Percentiles rank a stretch among this genome's conserved stretches.
phyloP scores from a whole-genome alignment of 805 yeast species.

The Candida broadrunensis region DNA sequence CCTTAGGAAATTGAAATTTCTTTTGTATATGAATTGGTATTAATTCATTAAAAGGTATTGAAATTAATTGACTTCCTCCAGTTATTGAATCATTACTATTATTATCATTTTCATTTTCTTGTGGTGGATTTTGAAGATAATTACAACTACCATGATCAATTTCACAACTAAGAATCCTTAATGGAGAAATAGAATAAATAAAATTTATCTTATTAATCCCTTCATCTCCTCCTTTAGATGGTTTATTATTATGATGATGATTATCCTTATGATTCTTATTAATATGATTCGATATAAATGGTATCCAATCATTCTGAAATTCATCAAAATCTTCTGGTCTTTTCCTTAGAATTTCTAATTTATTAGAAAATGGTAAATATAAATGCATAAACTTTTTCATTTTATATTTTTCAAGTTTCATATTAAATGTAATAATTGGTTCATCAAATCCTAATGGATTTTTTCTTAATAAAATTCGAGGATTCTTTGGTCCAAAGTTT shows the following conservation, averaged over 20 bases:
- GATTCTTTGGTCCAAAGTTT: slow-evolving; percentile 26
- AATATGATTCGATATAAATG: slow-evolving; percentile 21
- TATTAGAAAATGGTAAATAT: slow-evolving; percentile 25
- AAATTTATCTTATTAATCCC: slow-evolving; percentile 14
- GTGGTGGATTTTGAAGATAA: slow-evolving; percentile 15
- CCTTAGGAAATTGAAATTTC: slow-evolving; percentile 12
- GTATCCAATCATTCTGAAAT: slow-evolving; percentile 40
- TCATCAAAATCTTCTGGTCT: slow-evolving; percentile 6
- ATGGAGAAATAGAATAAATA: slow-evolving; percentile 23
- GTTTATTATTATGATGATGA: too few species aligned
- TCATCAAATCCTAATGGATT: slow-evolving; percentile 24
- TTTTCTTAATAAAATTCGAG: slow-evolving; percentile 19
- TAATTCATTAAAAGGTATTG: slow-evolving; percentile 13
- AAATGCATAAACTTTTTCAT: slow-evolving; percentile 27
- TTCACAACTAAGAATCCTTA: slow-evolving; percentile 28
- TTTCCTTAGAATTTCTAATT: slow-evolving; percentile 18
- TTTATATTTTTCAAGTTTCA: slow-evolving; percentile 4
- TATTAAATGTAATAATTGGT: slow-evolving; percentile 22
- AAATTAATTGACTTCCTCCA: slow-evolving; percentile 35
- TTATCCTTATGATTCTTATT: neutral
- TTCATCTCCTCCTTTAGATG: neutral
- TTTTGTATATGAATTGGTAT: slow-evolving; percentile 10
- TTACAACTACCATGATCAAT: slow-evolving; percentile 25
- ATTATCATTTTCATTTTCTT: slow-evolving; percentile 8
- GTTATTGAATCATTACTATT: slow-evolving; percentile 29